Conservation (phyloP, 1,139 yeast genomes). For the Pichia sp. region DNA sequence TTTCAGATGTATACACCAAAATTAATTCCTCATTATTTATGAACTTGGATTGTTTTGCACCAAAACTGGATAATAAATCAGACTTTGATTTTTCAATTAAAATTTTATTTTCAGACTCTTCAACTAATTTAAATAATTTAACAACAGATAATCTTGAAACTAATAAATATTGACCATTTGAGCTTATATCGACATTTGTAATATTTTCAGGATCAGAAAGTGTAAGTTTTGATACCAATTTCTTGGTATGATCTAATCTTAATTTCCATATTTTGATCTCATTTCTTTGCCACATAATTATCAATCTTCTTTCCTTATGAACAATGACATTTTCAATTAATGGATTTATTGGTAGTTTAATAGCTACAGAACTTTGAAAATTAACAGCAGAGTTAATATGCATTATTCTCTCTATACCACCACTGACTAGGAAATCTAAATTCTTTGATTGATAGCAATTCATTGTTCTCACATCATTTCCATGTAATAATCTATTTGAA, state of each 20-base stretch:
- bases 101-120: conserved; percentile 35
- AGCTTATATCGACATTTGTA: conserved; percentile 60
- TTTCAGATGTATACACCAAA: conserved; percentile 57
- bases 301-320: conserved; percentile 42
- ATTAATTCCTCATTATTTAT: conserved; percentile 37
- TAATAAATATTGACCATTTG: conserved; percentile 58
- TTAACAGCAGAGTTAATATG: conserved; percentile 63
- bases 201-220: conserved; percentile 79
- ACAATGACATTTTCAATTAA: conserved; percentile 53
- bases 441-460: conserved; percentile 63
- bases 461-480: conserved; percentile 85
- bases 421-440: conserved; percentile 68
- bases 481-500: conserved; percentile 73
- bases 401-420: conserved; percentile 82
- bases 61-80: conserved; percentile 41
- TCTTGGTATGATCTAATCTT: conserved; percentile 26
- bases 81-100: conserved; percentile 51
- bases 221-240: conserved; percentile 58
- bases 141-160: conserved; percentile 68
- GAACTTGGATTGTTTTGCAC: conserved; percentile 51
- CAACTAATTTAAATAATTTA: conserved; percentile 59
- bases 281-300: conserved; percentile 81
- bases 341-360: conserved; percentile 63
- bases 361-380: conserved; percentile 70
- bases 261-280: conserved; percentile 76